Evolutionary conservation across 1,139 yeast species (phyloP).

Genomic region (Pichia sp.): DNA sequence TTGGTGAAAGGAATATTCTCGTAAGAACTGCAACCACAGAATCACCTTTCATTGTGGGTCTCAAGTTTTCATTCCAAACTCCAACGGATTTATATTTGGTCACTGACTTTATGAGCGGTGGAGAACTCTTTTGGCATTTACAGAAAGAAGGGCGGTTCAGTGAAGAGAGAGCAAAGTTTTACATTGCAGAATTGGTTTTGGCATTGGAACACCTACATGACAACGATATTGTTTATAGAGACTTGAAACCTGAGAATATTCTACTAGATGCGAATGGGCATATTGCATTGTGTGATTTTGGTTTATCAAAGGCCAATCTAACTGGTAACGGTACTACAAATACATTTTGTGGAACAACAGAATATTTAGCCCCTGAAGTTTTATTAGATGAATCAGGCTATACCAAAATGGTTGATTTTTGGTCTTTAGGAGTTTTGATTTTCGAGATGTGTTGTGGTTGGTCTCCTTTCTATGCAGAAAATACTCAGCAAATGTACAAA

Average conservation of each 20-base stretch:
- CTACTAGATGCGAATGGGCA: constrained; percentile 94
- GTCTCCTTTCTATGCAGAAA: constrained; percentile 98
- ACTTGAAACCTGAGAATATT: constrained; percentile 91
- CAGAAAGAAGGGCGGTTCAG: constrained; percentile 92
- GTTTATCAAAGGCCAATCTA: constrained; percentile 88
- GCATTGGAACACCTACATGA: constrained; percentile 92
- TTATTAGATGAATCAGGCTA: constrained; percentile 78
- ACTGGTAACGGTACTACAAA: constrained; percentile 88
- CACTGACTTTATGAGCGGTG: constrained; percentile 97
- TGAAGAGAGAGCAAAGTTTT: constrained; percentile 91
- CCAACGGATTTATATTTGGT: constrained; percentile 87
- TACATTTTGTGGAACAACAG: constrained; percentile 97
- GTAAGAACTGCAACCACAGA: constrained; percentile 83
- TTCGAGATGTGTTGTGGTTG: constrained; percentile 97
- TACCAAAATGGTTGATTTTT: constrained; percentile 82
- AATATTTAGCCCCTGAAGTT: constrained; percentile 79
- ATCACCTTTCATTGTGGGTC: constrained; percentile 86
- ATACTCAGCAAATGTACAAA: constrained; percentile 96
- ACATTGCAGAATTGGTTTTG: constrained; percentile 88
- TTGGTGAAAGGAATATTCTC: constrained; percentile 90
- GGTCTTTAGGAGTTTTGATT: constrained; percentile 78
- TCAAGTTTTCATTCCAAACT: constrained; percentile 93
- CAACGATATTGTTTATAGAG: constrained; percentile 90
- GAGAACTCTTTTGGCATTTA: constrained; percentile 95
- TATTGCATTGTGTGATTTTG: constrained; percentile 94